Percentiles rank a stretch among this genome's conserved stretches.
Conservation (phyloP, 495 filamentous ascomycete genomes). For the Aspergillus panamensis region DNA sequence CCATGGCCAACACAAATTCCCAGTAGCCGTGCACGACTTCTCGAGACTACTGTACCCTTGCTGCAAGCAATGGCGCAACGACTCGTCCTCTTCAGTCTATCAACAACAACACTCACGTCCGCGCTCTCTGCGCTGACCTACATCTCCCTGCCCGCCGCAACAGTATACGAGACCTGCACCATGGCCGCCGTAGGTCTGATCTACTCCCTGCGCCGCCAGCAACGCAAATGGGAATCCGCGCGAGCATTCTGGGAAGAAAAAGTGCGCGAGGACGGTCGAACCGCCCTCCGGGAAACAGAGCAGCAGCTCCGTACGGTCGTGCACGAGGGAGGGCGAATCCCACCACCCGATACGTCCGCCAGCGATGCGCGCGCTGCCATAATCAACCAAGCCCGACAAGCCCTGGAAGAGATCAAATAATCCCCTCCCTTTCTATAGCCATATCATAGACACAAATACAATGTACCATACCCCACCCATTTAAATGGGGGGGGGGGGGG, state of each 20-base stretch:
- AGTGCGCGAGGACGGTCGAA: constrained; percentile 76
- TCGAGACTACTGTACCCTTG: constrained; percentile 61
- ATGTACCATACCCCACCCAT: constrained; percentile 16
- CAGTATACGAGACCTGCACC: constrained; percentile 71
- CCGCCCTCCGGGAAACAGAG: constrained; percentile 68
- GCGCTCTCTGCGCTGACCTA: constrained; percentile 67
- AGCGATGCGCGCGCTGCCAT: constrained; percentile 48
- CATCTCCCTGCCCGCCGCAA: constrained; percentile 52
- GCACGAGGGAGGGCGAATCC: constrained; percentile 41
- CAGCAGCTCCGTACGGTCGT: constrained; percentile 56
- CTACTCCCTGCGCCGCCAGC: constrained; percentile 69
- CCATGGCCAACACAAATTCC: constrained; percentile 47
- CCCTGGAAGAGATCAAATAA: constrained; percentile 46
- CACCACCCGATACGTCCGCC: constrained; percentile 34
- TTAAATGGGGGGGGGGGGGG: too few species aligned
- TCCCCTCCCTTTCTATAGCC: not conserved
- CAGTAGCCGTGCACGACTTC: constrained; percentile 50
- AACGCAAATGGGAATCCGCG: constrained; percentile 72
- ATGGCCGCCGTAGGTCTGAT: constrained; percentile 76
- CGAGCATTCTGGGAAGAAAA: constrained; percentile 68
- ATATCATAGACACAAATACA: constrained; percentile 2
- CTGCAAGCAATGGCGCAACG: constrained; percentile 79
- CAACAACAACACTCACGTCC: constrained; percentile 58
- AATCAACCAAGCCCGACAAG: constrained; percentile 52
- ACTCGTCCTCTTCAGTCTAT: constrained; percentile 70